Base-by-base conservation (phyloP, 2,329 filamentous ascomycete species). In the Fusarium zealandicum region DNA sequence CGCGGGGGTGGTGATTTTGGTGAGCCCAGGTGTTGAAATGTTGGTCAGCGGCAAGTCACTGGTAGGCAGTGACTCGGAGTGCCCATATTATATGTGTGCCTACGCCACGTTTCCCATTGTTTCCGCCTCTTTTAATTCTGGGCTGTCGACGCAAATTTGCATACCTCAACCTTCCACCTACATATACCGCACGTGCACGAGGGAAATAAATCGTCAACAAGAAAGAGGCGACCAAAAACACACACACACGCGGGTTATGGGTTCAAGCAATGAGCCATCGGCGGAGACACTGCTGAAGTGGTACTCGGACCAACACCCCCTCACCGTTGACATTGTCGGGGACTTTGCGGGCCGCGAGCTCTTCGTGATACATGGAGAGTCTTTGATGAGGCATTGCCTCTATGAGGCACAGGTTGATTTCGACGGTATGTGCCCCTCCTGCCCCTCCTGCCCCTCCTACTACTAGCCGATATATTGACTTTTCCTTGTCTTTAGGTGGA, bases 261-360 rank as follows among this genome's bases (percentile, higher is more conserved):
- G n/a, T n/a, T 12, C 25, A 18, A n/a, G n/a, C 22, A 27, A 32
- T 16, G 28, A 16, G 18, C n/a, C 10, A 5, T 14, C 17, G 4
- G 28, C 36, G 22, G 28, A 52, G 27, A 16, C 22, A 38, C 47
- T 59, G 9, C 52, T 51, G 13, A 40, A 49, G 4, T 60, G 43
- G 54, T 63, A 56, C 36, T 14, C 46, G 9, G 39, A 42, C 10
- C 45, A 35, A 18, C 40, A 13, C 6, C 50, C 48, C 6, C 45
- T 56, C 36, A 61, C 50, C 9, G 78, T 90, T 22, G 87, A 90
- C 62, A 80, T 92, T 3, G 83, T 92, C 4, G 88, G 89, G 33
- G 90, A 92, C 68, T 92, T 90, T 72, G 88, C 87, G 4, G 89
- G 90, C 17, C 84, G 84, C 54, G 89, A 91, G 67, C 78, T 88